These are phyloP conservation scores for Linnemannia elongata DNA, from an alignment of 192 early-diverging fungal genomes.

Conservation along the genomic window DNA sequence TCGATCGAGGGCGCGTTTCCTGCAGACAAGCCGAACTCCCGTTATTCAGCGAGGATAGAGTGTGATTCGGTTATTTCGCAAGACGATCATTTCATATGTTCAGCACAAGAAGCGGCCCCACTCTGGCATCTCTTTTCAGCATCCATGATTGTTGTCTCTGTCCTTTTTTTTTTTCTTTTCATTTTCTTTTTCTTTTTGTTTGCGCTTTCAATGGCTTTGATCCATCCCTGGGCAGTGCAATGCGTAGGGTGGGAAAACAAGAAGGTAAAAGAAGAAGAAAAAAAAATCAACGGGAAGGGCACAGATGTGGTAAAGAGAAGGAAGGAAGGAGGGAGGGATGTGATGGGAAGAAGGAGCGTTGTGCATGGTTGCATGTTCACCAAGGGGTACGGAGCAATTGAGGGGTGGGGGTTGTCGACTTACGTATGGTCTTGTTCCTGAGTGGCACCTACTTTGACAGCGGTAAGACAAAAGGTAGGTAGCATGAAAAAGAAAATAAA, in stretches of 20 bases:
- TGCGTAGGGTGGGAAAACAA: constrained; percentile 10
- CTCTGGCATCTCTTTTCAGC: constrained; percentile 18
- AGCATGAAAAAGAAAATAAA: not conserved
- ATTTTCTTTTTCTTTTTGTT: constrained; percentile 12
- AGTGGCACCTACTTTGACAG: constrained; percentile 37
- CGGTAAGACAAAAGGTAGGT: not conserved
- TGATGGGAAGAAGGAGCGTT: not conserved
- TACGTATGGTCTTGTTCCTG: constrained; percentile 56
- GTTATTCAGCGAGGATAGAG: constrained; percentile 4
- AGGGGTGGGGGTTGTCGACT: constrained; percentile 16
- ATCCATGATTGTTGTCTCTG: constrained; percentile 11
- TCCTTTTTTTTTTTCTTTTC: constrained; percentile 11
- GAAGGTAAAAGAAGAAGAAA: constrained; percentile 1
- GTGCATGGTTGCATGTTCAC: not conserved
- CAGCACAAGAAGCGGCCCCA: constrained; percentile 17
- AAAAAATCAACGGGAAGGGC: not conserved
- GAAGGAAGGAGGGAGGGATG: not conserved
- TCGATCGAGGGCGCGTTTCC: not conserved
- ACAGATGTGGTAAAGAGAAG: constrained; percentile 2
- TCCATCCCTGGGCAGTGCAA: not conserved
- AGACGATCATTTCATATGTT: constrained; percentile 17
- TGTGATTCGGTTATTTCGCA: constrained; percentile 14
- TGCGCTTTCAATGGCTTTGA: not conserved
- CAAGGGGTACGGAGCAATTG: not conserved
- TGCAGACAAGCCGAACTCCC: constrained; percentile 1